These are phyloP conservation scores for Blastosporella zonata DNA, from an alignment of 1,284 basidiomycete genomes.

Conservation along the genomic window DNA sequence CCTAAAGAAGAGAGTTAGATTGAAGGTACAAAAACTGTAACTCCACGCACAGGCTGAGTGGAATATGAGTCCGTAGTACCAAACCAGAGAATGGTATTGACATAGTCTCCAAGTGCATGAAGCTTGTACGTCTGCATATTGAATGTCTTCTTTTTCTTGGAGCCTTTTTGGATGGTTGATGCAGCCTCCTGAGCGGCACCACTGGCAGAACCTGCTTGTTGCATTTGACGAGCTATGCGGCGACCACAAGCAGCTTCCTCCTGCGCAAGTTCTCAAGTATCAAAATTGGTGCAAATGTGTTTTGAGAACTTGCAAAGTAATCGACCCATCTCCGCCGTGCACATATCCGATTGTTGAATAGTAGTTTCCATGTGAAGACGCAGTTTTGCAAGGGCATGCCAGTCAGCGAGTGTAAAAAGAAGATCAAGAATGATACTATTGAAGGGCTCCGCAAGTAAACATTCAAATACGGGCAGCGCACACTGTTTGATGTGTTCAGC, in stretches of 20 bases:
- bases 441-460: slow-evolving; percentile 26
- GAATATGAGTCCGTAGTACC: slow-evolving; percentile 23
- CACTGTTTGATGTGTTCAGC: slow-evolving; percentile 24
- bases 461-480: slow-evolving; percentile 32
- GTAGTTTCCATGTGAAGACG: slow-evolving; percentile 28
- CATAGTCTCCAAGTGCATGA: slow-evolving; percentile 20
- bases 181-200: not conserved
- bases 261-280: slow-evolving; percentile 25
- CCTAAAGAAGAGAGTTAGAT: slow-evolving; percentile 19
- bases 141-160: slow-evolving; percentile 14
- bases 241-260: slow-evolving; percentile 22
- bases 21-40: not conserved
- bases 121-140: slow-evolving; percentile 18
- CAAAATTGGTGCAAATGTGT: slow-evolving; percentile 18
- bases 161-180: slow-evolving; percentile 18
- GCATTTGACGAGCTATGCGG: slow-evolving; percentile 3
- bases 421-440: slow-evolving; percentile 17
- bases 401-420: slow-evolving; percentile 16
- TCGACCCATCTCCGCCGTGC: slow-evolving; percentile 23
- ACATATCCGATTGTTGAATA: slow-evolving; percentile 19
- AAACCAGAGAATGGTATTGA: slow-evolving; percentile 10
- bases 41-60: slow-evolving; percentile 17
- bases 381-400: slow-evolving; percentile 35
- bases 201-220: slow-evolving; percentile 1
- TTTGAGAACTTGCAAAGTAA: slow-evolving; percentile 22